Evolutionary conservation across 805 yeast genomes (phyloP), one percentile per base, ranked within the genome.

Genomic region (Starmerella lactis-condensi): DNA sequence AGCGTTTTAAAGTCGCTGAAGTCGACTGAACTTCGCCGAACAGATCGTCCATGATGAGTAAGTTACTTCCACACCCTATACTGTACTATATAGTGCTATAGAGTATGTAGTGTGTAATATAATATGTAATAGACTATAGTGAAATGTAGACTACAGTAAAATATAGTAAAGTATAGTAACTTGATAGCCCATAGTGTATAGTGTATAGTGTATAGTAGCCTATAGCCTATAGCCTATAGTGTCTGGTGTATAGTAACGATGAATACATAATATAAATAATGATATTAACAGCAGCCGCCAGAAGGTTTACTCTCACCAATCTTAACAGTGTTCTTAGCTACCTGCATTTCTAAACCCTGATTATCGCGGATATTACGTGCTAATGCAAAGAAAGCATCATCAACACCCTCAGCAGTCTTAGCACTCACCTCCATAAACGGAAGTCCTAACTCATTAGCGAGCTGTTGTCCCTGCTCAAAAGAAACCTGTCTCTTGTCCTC

Each of bases 381-480:
- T 48, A 89, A 66, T 45, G 81, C 77, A 58, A 76, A 74, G 60
- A 89, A 89, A 28, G 92, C 73, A 36, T 81, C 81, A 48, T 79
- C 92, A 39, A 89, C 98, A 49, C 83, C 82, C 36, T 71, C 73
- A 47, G 82, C 83, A 29, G 83, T 74, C 63, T 89, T 89, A 24
- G 99, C 98, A 57, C 89, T 72, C 19, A 96, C 91, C 61, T 89
- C 99, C 50, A 89, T 64, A 57, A 89, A 89, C 19, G 93, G 92
- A 34, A 89, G 64, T 34, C 78, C 78, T 44, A 89, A 65, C 54
- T 76, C 91, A 36, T 71, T 65, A 17, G 96, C 95, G 42, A 89
- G 62, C 14, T 68, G 70, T 52, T 76, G 79, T 48, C 96, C 99
- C 56, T 85, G 93, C 50, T 85, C 93, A 35, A 68, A 64, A 16